A percentile compares a stretch with the other conserved stretches of the same genome.
phyloP scores from a whole-genome alignment of 2,329 filamentous ascomycete species.

The Pseudocercospora fuligena region DNA sequence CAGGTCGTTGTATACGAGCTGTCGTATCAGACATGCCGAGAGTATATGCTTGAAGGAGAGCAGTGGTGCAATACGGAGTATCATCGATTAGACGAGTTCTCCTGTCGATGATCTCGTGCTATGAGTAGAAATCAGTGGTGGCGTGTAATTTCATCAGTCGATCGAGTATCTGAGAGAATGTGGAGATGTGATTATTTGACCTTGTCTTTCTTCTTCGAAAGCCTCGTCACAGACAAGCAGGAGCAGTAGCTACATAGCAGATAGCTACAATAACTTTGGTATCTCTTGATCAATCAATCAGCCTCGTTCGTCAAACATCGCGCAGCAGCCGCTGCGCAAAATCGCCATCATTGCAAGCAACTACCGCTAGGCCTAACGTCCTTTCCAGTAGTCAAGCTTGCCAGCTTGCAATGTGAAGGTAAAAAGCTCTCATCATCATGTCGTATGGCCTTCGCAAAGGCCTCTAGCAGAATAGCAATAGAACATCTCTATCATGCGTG shows the following conservation, averaged over 20 bases:
- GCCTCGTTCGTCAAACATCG: neutral
- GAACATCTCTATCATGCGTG: neutral
- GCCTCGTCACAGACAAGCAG: neutral
- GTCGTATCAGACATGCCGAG: neutral
- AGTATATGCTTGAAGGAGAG: too few relatives aligned
- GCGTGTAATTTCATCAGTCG: too few relatives aligned
- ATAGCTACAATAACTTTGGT: constrained; percentile 3
- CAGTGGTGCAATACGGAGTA: too few relatives aligned
- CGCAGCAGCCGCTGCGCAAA: neutral
- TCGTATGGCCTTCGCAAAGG: constrained; percentile 8
- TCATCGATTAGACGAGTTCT: too few relatives aligned
- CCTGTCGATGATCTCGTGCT: too few relatives aligned
- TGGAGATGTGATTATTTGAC: neutral
- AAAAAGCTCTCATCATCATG: neutral
- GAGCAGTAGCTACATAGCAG: neutral
- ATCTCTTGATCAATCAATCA: constrained; percentile 1
- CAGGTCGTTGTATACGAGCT: neutral
- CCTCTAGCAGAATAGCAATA: constrained; percentile 1
- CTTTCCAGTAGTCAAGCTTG: neutral
- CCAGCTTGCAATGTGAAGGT: neutral
- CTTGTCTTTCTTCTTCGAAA: neutral
- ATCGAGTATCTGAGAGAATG: neutral
- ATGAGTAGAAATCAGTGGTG: too few relatives aligned
- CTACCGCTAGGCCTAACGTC: neutral
- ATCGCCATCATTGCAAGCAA: neutral